These are phyloP conservation scores for Penicillium steckii DNA, from an alignment of 495 filamentous ascomycete genomes.

Conservation along the genomic window DNA sequence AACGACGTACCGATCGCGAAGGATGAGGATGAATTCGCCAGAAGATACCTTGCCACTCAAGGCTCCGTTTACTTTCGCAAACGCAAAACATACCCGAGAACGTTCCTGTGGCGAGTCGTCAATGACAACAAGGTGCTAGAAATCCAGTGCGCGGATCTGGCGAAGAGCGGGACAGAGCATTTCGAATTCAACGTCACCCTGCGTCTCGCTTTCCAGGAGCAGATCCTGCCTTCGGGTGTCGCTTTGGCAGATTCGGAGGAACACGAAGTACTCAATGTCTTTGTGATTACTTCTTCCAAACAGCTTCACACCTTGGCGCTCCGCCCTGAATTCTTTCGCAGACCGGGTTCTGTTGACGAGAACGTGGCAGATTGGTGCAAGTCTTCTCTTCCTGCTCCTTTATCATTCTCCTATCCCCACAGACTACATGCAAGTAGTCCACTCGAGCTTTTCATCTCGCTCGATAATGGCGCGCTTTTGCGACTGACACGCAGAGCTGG, in stretches of 20 bases:
- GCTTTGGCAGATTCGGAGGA: slow-evolving; percentile 77
- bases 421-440: slow-evolving; percentile 71
- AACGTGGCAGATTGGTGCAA: slow-evolving; percentile 76
- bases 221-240: slow-evolving; percentile 71
- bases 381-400: slow-evolving; percentile 63
- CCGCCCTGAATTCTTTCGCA: slow-evolving; percentile 76
- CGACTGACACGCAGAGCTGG: slow-evolving; percentile 63
- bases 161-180: slow-evolving; percentile 60
- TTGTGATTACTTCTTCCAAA: slow-evolving; percentile 73
- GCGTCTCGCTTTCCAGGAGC: slow-evolving; percentile 69
- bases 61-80: slow-evolving; percentile 83
- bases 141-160: slow-evolving; percentile 78
- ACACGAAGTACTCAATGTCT: slow-evolving; percentile 75
- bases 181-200: slow-evolving; percentile 70
- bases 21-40: slow-evolving; percentile 72
- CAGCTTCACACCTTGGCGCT: slow-evolving; percentile 79
- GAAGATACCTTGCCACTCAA: slow-evolving; percentile 69
- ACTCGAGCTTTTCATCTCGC: slow-evolving; percentile 72
- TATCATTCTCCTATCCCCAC: slow-evolving; percentile 78
- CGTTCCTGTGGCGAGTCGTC: slow-evolving; percentile 86
- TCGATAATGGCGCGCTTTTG: slow-evolving; percentile 80
- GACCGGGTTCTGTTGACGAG: slow-evolving; percentile 62
- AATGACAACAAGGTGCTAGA: slow-evolving; percentile 78
- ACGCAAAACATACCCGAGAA: slow-evolving; percentile 69
- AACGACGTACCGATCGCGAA: slow-evolving; percentile 46